Base-by-base conservation (phyloP, 306 rosid species). In the Purshia tridentata region DNA sequence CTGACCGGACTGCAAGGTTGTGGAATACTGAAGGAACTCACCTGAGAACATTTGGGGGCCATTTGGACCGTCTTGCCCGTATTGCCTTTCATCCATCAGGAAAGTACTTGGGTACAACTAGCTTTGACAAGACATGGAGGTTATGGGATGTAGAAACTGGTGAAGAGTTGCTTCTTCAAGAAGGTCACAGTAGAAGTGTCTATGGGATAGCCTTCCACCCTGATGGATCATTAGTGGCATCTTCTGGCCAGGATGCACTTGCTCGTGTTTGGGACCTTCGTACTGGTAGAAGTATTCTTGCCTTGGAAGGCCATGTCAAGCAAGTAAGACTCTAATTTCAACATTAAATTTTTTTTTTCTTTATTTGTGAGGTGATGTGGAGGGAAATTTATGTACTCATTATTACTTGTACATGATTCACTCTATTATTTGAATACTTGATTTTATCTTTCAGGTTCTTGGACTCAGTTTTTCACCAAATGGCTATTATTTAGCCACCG, bases 51-150 rank as follows among this genome's bases (percentile, higher is more conserved):
- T n/a, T n/a, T n/a, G n/a, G n/a, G n/a, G n/a, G n/a, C n/a, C n/a
- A n/a, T n/a, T n/a, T n/a, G n/a, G n/a, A n/a, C n/a, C n/a, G n/a
- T n/a, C n/a, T n/a, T n/a, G n/a, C n/a, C n/a, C n/a, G n/a, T n/a
- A n/a, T n/a, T n/a, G n/a, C n/a, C n/a, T n/a, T n/a, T n/a, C n/a
- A n/a, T n/a, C n/a, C n/a, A n/a, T n/a, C n/a, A n/a, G n/a, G n/a
- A n/a, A n/a, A n/a, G n/a, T n/a, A n/a, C n/a, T n/a, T n/a, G n/a
- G n/a, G n/a, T n/a, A n/a, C 99, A 39, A 82, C 96, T 69, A 94
- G 99, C 89, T 91, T 85, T 79, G 99, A 94, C 87, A 90, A 89
- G 84, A 94, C 97, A 15, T 94, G 99, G 99, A 89, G 99, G 78
- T 81, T 94, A 71, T 94, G 99, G 99, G 97, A 94, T 63, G 51